Base-by-base conservation (phyloP, 192 early-diverging fungal genomes). In the Geranomyces variabilis region DNA sequence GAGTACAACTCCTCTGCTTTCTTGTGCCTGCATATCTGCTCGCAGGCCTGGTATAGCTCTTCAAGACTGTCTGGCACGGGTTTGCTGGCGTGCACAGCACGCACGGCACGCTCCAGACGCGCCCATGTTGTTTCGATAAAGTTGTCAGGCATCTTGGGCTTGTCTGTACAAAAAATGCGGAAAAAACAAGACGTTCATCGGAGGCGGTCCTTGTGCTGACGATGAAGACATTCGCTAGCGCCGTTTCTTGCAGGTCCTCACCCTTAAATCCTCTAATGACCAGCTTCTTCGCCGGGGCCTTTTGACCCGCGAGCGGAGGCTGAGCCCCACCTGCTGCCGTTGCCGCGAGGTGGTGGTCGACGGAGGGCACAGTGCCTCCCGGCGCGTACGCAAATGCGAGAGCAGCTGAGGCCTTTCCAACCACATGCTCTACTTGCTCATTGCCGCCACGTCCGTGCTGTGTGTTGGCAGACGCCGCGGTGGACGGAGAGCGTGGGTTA, bases 21-120 rank as follows among this genome's bases (percentile, higher is more conserved):
- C 55, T 91, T 88, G 75, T 95, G 90, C 47, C 88, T 78, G 67
- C 92, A 93, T 19, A 95, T 81, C 44, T 91, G 88, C 70, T 93
- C 92, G 73, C 90, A 92, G 41, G 89, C 47, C 73, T 75, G 58
- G 78, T 95, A 95, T n/a, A 93, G 85, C 71, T 91, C 90, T 55
- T 95, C 93, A 14, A 93, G 79, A 29, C 90, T 90, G 66, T 91
- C 89, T 5, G 82, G 64, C 0, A 90, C 85, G 10, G 87, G 85
- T 63, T 80, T 70, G 53, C 80, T 82, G 33, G 79, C 68, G 28
- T 92, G 90, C 33, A 95, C 92, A n/a, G 90, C 90, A 7, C 80
- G 79, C 28, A 95, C 87, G 12, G 92, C 92, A 12, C 60, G 66
- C 51, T 90, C 81, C 7, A 96, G 83, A 21, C 86, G 81, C 28